A percentile compares a stretch with the other conserved stretches of the same genome.
phyloP scores from a whole-genome alignment of 257 asterid species.

The Verbena officinalis region DNA sequence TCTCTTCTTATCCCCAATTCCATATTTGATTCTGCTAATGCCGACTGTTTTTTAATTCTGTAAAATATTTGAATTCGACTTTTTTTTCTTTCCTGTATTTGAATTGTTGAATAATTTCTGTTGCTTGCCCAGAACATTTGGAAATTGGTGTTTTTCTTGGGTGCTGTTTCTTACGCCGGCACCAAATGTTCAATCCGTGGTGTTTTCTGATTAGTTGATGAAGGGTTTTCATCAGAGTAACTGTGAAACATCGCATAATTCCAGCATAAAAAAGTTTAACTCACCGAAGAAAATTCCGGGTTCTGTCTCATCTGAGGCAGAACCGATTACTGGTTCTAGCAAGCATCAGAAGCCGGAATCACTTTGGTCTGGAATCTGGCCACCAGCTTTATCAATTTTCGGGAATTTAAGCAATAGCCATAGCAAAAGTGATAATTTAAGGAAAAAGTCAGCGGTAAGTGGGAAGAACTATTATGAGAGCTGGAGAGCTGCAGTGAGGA shows the following conservation, averaged over 20 bases:
- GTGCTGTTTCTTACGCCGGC: constrained; percentile 32
- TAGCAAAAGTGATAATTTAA: constrained; percentile 24
- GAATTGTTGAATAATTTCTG: constrained; percentile 10
- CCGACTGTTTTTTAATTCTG: constrained; percentile 14
- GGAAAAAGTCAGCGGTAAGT: constrained; percentile 40
- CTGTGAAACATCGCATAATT: constrained; percentile 35
- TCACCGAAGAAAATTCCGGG: constrained; percentile 30
- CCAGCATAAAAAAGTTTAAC: constrained; percentile 24
- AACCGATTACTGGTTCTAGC: constrained; percentile 36
- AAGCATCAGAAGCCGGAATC: constrained; percentile 39
- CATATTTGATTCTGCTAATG: constrained; percentile 10
- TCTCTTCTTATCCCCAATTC: neutral
- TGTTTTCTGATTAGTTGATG: constrained; percentile 44
- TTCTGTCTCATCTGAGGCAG: constrained; percentile 67
- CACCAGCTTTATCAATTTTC: constrained; percentile 35
- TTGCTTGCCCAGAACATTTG: constrained; percentile 31
- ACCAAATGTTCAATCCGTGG: constrained; percentile 17
- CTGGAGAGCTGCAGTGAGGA: constrained; percentile 74
- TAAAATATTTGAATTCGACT: neutral
- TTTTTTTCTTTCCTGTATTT: neutral
- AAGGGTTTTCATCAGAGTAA: constrained; percentile 45
- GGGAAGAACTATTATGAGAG: constrained; percentile 56
- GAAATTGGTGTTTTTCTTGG: constrained; percentile 19
- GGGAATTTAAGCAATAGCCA: constrained; percentile 30
- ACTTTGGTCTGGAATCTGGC: constrained; percentile 49